Base-by-base conservation (phyloP, 140 eudicot genomes). In the Bidens hawaiensis region DNA sequence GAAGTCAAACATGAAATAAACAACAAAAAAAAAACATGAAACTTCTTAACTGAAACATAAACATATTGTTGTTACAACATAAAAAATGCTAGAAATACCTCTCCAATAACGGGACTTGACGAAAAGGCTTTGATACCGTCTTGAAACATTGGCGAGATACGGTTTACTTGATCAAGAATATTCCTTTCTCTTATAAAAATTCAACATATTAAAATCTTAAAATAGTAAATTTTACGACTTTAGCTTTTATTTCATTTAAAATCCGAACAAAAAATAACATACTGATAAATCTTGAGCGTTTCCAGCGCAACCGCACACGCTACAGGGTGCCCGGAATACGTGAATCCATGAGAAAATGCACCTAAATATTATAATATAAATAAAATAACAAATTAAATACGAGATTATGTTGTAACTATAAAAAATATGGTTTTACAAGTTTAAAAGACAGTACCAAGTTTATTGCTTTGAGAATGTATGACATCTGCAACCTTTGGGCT, bases 261-360 rank as follows among this genome's bases (percentile, higher is more conserved):
- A 41, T 57, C 8, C 1, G 13, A 11, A 40, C 13, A 53, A 3
- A 52, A 49, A 62, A 25, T 1, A 64, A 36, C 83, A 49, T 87
- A 90, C 98, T 84, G 81, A 75, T 90, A 90, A 52, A 90, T 82
- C 68, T 80, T 87, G 74, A 90, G 85, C 13, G 98, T 52, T 82
- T 90, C 96, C 22, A 90, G 56, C 38, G 98, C 98, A 54, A 90
- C 97, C 66, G 98, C 98, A 70, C 96, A 90, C 34, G 98, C 65
- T 4, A 90, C 98, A 14, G 98, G 98, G 56, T 90, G 98, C 24
- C 98, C 98, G 6, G 98, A 87, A 72, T 85, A 84, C 12, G 98
- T 87, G 70, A 90, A 90, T 69, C 98, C 98, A 72, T 90, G 98
- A 64, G 86, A 78, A 71, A 90, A 90, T 26, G 84, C 17, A 79